phyloP scores from a whole-genome alignment of 768 basidiomycete species.

The Boletus speciosus region DNA sequence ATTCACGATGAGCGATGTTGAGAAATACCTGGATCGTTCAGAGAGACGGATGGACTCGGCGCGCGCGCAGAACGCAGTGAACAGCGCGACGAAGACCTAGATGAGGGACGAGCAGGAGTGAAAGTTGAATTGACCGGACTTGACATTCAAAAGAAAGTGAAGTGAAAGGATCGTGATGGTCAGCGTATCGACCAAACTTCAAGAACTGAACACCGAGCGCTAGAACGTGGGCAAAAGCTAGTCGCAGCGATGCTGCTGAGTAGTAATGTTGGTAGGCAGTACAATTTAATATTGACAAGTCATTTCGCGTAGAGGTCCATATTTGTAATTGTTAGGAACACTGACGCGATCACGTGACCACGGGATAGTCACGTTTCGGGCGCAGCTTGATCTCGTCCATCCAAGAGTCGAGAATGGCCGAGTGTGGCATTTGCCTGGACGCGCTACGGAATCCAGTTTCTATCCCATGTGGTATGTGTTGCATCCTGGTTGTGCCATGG shows the following conservation, averaged over 20 bases:
- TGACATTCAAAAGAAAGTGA: slow-evolving; percentile 31
- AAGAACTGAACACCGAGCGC: slow-evolving; percentile 3
- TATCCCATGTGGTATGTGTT: slow-evolving; percentile 57
- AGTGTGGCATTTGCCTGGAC: slow-evolving; percentile 63
- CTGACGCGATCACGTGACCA: slow-evolving; percentile 30
- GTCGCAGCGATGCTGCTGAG: slow-evolving; percentile 3
- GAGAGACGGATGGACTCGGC: slow-evolving; percentile 50
- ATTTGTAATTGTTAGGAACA: slow-evolving; percentile 22
- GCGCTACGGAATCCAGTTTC: slow-evolving; percentile 51
- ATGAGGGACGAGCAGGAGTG: slow-evolving; percentile 35
- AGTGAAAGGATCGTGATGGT: slow-evolving; percentile 27
- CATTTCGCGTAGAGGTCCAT: slow-evolving; percentile 2
- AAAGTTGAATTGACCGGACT: slow-evolving; percentile 33
- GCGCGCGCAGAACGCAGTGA: slow-evolving; percentile 49
- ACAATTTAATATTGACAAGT: slow-evolving; percentile 1
- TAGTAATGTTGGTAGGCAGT: slow-evolving; percentile 6
- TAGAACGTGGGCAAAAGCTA: slow-evolving; percentile 4
- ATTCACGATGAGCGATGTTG: slow-evolving; percentile 20
- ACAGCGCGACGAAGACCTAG: slow-evolving; percentile 48
- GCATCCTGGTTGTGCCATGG: not conserved
- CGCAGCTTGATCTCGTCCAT: too few species aligned
- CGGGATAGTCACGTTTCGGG: not conserved
- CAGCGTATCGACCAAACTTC: slow-evolving; percentile 16
- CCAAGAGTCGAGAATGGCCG: slow-evolving; percentile 35
- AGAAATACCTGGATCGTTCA: slow-evolving; percentile 66